phyloP scores from a whole-genome alignment of 2,329 filamentous ascomycete species.

The Calonectria henricotiae region DNA sequence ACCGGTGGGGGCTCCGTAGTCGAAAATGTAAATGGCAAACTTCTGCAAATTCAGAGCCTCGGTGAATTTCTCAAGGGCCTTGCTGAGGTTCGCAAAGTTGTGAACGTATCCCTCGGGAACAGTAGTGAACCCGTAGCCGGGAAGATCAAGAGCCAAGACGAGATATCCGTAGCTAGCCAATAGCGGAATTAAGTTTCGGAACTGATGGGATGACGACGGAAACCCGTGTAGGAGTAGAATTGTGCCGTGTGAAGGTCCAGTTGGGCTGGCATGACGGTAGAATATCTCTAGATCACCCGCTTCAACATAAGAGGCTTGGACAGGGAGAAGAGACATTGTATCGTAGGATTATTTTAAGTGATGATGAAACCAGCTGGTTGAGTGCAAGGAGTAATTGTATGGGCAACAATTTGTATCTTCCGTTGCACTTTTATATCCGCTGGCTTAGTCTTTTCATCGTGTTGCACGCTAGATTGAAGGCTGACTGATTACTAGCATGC shows the following conservation, averaged over 20 bases:
- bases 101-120: conserved; percentile 66
- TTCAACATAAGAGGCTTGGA: conserved; percentile 38
- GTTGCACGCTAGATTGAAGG: background rate
- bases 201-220: conserved; percentile 63
- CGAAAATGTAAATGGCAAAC: conserved; percentile 74
- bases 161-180: conserved; percentile 58
- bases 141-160: conserved; percentile 72
- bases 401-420: too few relatives aligned
- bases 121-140: conserved; percentile 73
- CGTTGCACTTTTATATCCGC: background rate
- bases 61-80: conserved; percentile 66
- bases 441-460: background rate
- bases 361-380: background rate
- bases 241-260: conserved; percentile 51
- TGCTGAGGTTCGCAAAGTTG: conserved; percentile 69
- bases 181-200: conserved; percentile 63
- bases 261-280: conserved; percentile 58
- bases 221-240: conserved; percentile 66
- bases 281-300: conserved; percentile 60
- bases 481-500: background rate
- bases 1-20: conserved; percentile 74
- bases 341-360: too few relatives aligned
- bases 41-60: conserved; percentile 63
- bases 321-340: background rate
- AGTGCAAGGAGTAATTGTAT: background rate